Conservation (phyloP, 805 yeast species). For the Candida takata region DNA sequence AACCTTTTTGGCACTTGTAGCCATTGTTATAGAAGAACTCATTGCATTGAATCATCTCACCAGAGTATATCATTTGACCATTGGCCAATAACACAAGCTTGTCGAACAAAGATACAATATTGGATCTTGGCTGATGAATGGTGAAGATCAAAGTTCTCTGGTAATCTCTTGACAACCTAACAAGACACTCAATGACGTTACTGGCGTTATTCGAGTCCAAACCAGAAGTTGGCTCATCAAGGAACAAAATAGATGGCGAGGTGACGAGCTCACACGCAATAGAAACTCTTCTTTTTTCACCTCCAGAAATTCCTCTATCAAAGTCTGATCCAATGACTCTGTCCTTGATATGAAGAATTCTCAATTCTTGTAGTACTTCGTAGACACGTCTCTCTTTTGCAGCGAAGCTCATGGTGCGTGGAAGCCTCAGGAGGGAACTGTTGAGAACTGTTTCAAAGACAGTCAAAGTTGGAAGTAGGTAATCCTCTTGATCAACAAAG, state of each 20-base stretch:
- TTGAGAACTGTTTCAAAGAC: constrained; percentile 93
- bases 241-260: constrained; percentile 71
- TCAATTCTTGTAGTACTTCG: constrained; percentile 78
- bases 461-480: constrained; percentile 82
- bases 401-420: constrained; percentile 64
- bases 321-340: constrained; percentile 83
- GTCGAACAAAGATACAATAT: constrained; percentile 88
- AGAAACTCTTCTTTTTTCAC: constrained; percentile 86
- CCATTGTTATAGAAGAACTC: constrained; percentile 74
- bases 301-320: constrained; percentile 89
- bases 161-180: constrained; percentile 69
- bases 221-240: constrained; percentile 95
- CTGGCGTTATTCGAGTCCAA: constrained; percentile 89
- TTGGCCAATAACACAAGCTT: constrained; percentile 72
- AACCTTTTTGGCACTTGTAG: constrained; percentile 78
- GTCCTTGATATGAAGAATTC: constrained; percentile 79
- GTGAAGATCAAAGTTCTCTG: constrained; percentile 88
- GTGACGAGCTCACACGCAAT: constrained; percentile 93
- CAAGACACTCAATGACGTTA: constrained; percentile 82
- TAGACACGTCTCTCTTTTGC: constrained; percentile 74
- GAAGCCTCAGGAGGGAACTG: constrained; percentile 84
- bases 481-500: constrained; percentile 95
- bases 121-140: constrained; percentile 95
- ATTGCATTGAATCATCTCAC: constrained; percentile 67
- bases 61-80: constrained; percentile 84